Evolutionary conservation across 2,329 filamentous ascomycete genomes (phyloP), one percentile per base, ranked within the genome.

Genomic region (Exophiala spinifera): DNA sequence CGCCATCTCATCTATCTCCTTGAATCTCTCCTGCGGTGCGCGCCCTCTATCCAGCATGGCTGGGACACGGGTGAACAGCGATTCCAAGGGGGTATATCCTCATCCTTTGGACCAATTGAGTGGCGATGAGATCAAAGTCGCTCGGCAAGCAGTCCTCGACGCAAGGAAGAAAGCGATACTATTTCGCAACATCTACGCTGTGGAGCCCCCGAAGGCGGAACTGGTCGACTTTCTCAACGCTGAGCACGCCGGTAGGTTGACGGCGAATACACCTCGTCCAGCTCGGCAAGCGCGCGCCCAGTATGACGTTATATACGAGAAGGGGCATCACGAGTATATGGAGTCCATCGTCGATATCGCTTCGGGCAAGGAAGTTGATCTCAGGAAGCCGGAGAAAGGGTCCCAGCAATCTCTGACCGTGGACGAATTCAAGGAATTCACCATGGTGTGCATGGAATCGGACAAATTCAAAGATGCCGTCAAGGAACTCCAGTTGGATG

Each of bases 31-130:
- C 13, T 11, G 15, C 13, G 7, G 14, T 25, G 33, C 20, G 47
- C 54, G 55, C 19, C 31, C 17, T 43, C 37, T 42, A 20, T n/a
- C 21, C 34, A 37, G 17, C n/a, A 37, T 37, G 34, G 34, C 34
- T 44, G 42, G 42, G 15, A 39, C 48, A 4, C 54, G 55, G 23
- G 55, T 51, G 5, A 51, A 49, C 25, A 45, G 49, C 3, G 48
- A 51, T 4, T 39, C 52, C 23, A 46, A 53, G 20, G 31, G 33
- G 44, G 28, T 28, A 3, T 37, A 50, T 28, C 70, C 69, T 28
- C 78, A 80, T 59, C 80, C 80, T n/a, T 72, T 83, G 70, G 79
- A 80, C 63, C 79, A 75, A 62, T 75, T 85, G 55, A 78, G 72
- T 50, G 68, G 78, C 64, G 73, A 80, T 28, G 82, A 85, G 67